Conservation (phyloP, 768 basidiomycete genomes). For the Lactarius trivialis region DNA sequence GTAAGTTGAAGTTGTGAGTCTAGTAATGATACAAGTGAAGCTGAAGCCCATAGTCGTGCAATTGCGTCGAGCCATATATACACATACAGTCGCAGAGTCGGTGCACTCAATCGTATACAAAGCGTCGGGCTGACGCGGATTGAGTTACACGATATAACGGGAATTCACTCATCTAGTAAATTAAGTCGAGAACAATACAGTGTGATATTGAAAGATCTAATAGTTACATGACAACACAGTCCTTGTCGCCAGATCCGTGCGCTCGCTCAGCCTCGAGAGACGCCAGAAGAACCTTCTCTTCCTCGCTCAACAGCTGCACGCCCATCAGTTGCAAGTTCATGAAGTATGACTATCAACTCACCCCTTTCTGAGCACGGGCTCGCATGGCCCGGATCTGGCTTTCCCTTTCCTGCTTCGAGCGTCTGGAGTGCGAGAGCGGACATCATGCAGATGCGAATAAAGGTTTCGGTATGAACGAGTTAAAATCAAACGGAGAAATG, state of each 20-base stretch:
- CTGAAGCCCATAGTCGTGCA: too few species aligned
- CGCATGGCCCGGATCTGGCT: slow-evolving; percentile 65
- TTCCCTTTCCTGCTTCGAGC: slow-evolving; percentile 67
- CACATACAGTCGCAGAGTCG: too few species aligned
- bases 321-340: slow-evolving; percentile 10
- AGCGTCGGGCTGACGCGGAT: neutral
- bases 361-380: slow-evolving; percentile 69
- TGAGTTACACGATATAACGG: neutral
- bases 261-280: slow-evolving; percentile 42
- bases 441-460: slow-evolving; percentile 61
- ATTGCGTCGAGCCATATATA: too few species aligned
- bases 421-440: slow-evolving; percentile 40
- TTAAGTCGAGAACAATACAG: neutral
- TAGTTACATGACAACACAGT: slow-evolving; percentile 53
- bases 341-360: slow-evolving; percentile 32
- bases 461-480: slow-evolving; percentile 58
- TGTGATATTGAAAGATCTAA: neutral
- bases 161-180: neutral
- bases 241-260: slow-evolving; percentile 31
- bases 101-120: too few species aligned
- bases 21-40: too few species aligned
- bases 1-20: too few species aligned
- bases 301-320: slow-evolving; percentile 49
- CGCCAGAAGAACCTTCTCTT: slow-evolving; percentile 56
- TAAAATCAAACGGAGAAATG: slow-evolving; percentile 33